Conservation (phyloP, 2,329 filamentous ascomycete species). For the Cladosporium sp. region DNA sequence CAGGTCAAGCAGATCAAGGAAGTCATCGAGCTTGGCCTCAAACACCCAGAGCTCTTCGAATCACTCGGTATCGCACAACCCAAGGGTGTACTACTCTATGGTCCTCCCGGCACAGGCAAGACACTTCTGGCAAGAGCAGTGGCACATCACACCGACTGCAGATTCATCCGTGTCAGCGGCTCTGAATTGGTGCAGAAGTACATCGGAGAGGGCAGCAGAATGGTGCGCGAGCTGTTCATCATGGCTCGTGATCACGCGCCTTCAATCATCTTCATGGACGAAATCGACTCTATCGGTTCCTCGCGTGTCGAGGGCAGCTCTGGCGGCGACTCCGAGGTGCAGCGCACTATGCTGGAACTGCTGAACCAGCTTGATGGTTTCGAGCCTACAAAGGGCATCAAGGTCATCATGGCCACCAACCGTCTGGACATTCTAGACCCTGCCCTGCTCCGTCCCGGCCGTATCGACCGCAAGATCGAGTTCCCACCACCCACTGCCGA, state of each 20-base stretch:
- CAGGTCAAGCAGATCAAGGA: slow-evolving; percentile 99
- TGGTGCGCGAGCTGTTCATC: slow-evolving; percentile 98
- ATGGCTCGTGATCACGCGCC: slow-evolving; percentile 98
- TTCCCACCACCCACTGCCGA: slow-evolving; percentile 97
- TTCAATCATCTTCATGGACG: slow-evolving; percentile 99
- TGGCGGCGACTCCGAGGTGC: slow-evolving; percentile 95
- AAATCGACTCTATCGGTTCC: slow-evolving; percentile 95
- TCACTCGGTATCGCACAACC: slow-evolving; percentile 98
- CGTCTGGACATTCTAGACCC: slow-evolving; percentile 94
- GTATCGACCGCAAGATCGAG: slow-evolving; percentile 98
- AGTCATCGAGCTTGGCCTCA: slow-evolving; percentile 96
- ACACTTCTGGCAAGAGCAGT: slow-evolving; percentile 93
- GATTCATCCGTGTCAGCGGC: slow-evolving; percentile 96
- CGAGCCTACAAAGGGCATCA: slow-evolving; percentile 98
- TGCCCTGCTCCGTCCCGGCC: slow-evolving; percentile 86
- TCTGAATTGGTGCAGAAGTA: slow-evolving; percentile 98
- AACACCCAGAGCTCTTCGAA: slow-evolving; percentile 98
- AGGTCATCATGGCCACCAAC: slow-evolving; percentile 99
- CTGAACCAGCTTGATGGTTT: slow-evolving; percentile 98
- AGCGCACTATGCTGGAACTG: slow-evolving; percentile 97
- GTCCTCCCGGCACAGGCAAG: slow-evolving; percentile 95
- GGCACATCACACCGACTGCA: slow-evolving; percentile 97
- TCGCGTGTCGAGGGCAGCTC: slow-evolving; percentile 99
- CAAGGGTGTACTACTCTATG: slow-evolving; percentile 95
- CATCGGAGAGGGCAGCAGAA: slow-evolving; percentile 95